phyloP scores from a whole-genome alignment of 768 basidiomycete genomes.

The Tricholoma saponaceum region DNA sequence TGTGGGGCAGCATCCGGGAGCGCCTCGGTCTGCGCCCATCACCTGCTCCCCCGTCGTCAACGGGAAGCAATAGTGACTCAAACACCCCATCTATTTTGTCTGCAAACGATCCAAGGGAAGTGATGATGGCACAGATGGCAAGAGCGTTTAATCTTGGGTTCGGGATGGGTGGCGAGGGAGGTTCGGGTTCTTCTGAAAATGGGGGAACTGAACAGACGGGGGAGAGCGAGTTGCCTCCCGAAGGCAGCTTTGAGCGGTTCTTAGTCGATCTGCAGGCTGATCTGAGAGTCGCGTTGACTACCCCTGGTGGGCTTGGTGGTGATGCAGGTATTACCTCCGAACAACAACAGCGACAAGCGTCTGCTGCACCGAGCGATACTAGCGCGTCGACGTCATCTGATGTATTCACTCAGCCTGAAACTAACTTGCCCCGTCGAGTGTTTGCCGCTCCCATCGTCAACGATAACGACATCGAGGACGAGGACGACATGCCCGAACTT shows the following conservation, averaged over 20 bases:
- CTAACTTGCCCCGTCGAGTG: neutral
- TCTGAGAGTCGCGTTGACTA: conserved; percentile 56
- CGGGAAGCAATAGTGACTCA: conserved; percentile 4
- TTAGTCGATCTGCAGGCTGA: conserved; percentile 75
- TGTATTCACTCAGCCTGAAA: neutral
- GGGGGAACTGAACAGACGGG: neutral
- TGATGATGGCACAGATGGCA: conserved; percentile 79
- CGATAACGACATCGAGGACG: neutral
- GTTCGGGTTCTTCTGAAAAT: conserved; percentile 5
- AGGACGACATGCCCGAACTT: conserved; percentile 25
- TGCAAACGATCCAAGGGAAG: conserved; percentile 53
- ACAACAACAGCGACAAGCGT: neutral
- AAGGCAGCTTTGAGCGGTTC: conserved; percentile 80
- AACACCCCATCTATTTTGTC: conserved; percentile 2
- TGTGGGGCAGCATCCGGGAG: conserved; percentile 68
- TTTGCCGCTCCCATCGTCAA: neutral
- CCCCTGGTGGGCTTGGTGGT: neutral
- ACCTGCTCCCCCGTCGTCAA: conserved; percentile 13
- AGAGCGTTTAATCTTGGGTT: conserved; percentile 75
- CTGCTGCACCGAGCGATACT: neutral
- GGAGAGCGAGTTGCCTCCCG: conserved; percentile 27
- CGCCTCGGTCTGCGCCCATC: conserved; percentile 51
- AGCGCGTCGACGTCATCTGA: neutral
- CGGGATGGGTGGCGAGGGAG: conserved; percentile 35
- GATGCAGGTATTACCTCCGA: neutral